A percentile compares a stretch with the other conserved stretches of the same genome.
Evolutionary conservation across 2,329 filamentous ascomycete species (phyloP).

Genomic region (Plectosphaerella plurivora): DNA sequence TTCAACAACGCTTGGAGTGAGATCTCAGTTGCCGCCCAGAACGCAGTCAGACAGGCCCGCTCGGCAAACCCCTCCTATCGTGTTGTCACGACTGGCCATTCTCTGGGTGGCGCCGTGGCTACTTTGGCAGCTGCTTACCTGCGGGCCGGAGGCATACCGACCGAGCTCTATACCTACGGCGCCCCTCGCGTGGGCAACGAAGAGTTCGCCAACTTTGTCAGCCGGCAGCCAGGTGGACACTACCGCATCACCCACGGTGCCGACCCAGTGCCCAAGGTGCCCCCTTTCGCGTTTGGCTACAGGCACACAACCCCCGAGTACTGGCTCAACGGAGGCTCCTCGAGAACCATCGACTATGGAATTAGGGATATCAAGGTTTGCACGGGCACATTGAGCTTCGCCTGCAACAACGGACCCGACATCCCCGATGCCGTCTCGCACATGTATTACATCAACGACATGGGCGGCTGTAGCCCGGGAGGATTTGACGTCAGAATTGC

Average conservation of each 20-base stretch:
- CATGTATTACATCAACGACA: constrained; percentile 41
- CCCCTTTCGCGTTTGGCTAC: constrained; percentile 56
- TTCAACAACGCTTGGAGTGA: constrained; percentile 57
- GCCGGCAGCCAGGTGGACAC: constrained; percentile 43
- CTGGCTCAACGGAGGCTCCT: constrained; percentile 44
- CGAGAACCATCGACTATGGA: constrained; percentile 28
- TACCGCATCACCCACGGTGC: constrained; percentile 63
- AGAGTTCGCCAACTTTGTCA: constrained; percentile 49
- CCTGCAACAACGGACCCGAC: constrained; percentile 46
- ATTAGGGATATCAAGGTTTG: constrained; percentile 40
- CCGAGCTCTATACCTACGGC: constrained; percentile 63
- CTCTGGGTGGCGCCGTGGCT: constrained; percentile 62
- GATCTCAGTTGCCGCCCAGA: constrained; percentile 34
- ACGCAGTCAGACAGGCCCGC: constrained; percentile 37
- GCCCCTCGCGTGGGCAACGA: constrained; percentile 62
- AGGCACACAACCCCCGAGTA: constrained; percentile 66
- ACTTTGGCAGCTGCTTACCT: constrained; percentile 55
- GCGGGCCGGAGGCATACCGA: constrained; percentile 37
- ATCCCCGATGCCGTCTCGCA: constrained; percentile 43
- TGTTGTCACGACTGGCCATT: constrained; percentile 62
- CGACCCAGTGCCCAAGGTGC: constrained; percentile 66
- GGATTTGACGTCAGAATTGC: background rate
- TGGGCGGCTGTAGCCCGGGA: constrained; percentile 31
- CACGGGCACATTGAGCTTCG: constrained; percentile 38
- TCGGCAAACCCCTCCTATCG: constrained; percentile 44